Evolutionary conservation across 805 yeast species (phyloP), one percentile per base, ranked within the genome.

Genomic region (Middelhovenomyces tepae): DNA sequence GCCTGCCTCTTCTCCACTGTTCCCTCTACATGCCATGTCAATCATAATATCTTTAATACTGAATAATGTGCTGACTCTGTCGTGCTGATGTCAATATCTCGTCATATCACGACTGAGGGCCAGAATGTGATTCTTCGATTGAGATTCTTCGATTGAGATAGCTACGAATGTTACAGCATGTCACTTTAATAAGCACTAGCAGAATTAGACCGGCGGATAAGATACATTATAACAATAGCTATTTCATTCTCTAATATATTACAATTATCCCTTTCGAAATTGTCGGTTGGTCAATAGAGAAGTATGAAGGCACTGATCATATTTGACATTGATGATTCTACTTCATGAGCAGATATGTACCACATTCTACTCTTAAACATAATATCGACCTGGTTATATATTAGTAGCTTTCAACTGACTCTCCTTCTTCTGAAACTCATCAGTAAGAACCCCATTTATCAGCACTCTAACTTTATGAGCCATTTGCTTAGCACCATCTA

Each of bases 391-490:
- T n/a, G 9, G n/a, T n/a, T n/a, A 21, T 9, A 21, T 10, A 21
- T n/a, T 21, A 10, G 23, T n/a, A 21, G n/a, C 9, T 21, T 21
- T 10, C 33, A 6, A 19, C 23, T 10, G 26, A 16, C 13, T 15
- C 34, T 40, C 44, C 22, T 33, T 24, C 7, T 20, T 13, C 28
- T 28, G 24, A 17, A 47, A 36, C 14, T 31, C 39, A 14, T 47
- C 42, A 5, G 54, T 32, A 34, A 75, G 58, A 38, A 62, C 69
- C 2, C 63, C 54, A 43, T 73, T 72, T 7, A 75, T 46, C 38
- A 65, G 62, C 20, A 56, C 48, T 37, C 75, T 51, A 5, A 69
- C 52, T 21, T 59, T 60, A 3, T 53, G 48, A 16, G 74, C 60
- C 60, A 67, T 61, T 7, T 41, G 45, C 39, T 57, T 62, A 29